Base-by-base conservation (phyloP, 352 stramenopile genomes). In the Phytopythium vexans region DNA sequence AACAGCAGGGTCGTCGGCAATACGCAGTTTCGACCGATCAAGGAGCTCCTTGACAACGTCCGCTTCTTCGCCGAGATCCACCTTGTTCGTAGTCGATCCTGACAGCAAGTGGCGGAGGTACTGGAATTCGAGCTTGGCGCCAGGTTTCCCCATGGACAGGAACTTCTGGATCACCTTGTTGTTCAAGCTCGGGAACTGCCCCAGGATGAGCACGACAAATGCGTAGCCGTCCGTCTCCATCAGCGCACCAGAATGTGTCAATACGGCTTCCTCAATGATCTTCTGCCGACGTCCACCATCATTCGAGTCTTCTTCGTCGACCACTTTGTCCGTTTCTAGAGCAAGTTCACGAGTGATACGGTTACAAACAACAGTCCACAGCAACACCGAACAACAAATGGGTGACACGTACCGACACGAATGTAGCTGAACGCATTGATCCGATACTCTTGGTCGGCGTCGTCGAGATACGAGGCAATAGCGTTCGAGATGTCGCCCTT, bases 191-290 rank as follows among this genome's bases (percentile, higher is more conserved):
- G 66, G 74, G 58, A 98, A 92, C 44, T 92, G 82, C 36, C 94
- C 89, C 42, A 92, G 51, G 46, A 95, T 88, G 33, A 93, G 54
- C n/a, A 88, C 80, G 45, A 97, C 79, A 41, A 96, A 94, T 14
- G 86, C 72, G 52, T 92, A 88, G 35, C 77, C 73, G 54, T 98
- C 90, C 6, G 95, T 84, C 45, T 94, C 84, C 60, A 98, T 82
- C 6, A 98, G 69, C 27, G 83, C 74, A 11, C 79, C 74, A 1
- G 82, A 78, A 54, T 94, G 81, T 14, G 58, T 72, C 10, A 94
- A 61, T 40, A 94, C 65, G n/a, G 82, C 84, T 9, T 89, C 73
- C 60, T 94, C 84, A 36, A 94, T 88, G 27, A 77, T 57, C 54
- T 86, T 88, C 9, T 74, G 80, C 31, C 74, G 77, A 31, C 65